These are phyloP conservation scores for Macroventuria anomochaeta DNA, from an alignment of 2,329 filamentous ascomycete species.

Conservation along the genomic window DNA sequence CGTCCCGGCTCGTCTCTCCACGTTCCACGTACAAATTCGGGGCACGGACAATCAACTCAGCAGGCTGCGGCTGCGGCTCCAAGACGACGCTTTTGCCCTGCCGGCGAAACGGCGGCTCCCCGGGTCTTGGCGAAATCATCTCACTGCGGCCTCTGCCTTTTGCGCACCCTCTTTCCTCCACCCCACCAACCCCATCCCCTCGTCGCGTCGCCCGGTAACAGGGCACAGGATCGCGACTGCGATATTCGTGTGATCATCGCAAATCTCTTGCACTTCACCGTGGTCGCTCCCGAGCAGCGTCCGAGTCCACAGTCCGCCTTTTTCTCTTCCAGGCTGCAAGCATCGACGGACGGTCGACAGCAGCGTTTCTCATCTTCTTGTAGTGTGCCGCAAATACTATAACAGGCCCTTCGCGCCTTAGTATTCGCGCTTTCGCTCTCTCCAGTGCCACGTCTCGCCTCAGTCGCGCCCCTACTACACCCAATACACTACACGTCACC, in stretches of 20 bases:
- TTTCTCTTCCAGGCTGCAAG: conserved; percentile 19
- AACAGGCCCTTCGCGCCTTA: conserved; percentile 20
- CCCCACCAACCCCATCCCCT: conserved; percentile 13
- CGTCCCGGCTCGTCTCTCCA: neutral
- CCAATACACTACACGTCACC: conserved; percentile 19
- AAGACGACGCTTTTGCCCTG: conserved; percentile 1
- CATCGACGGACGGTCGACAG: conserved; percentile 21
- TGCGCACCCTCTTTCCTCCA: conserved; percentile 6
- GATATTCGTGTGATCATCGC: neutral
- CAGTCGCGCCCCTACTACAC: conserved; percentile 11
- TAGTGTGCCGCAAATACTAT: conserved; percentile 31
- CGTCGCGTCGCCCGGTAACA: conserved; percentile 6
- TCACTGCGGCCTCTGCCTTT: neutral
- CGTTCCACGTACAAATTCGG: conserved; percentile 33
- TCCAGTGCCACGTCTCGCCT: conserved; percentile 19
- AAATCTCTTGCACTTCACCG: neutral
- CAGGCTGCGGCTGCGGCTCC: conserved; percentile 3
- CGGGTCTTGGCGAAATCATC: conserved; percentile 7
- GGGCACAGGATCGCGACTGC: conserved; percentile 6
- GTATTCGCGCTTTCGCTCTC: conserved; percentile 26
- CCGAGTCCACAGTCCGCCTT: conserved; percentile 8
- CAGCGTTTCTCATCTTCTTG: conserved; percentile 17
- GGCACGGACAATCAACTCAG: conserved; percentile 21
- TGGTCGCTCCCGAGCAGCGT: conserved; percentile 12
- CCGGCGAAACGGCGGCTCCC: conserved; percentile 27